Evolutionary conservation across 1,284 basidiomycete species (phyloP).

Genomic region (Xerocomus nothofagi): DNA sequence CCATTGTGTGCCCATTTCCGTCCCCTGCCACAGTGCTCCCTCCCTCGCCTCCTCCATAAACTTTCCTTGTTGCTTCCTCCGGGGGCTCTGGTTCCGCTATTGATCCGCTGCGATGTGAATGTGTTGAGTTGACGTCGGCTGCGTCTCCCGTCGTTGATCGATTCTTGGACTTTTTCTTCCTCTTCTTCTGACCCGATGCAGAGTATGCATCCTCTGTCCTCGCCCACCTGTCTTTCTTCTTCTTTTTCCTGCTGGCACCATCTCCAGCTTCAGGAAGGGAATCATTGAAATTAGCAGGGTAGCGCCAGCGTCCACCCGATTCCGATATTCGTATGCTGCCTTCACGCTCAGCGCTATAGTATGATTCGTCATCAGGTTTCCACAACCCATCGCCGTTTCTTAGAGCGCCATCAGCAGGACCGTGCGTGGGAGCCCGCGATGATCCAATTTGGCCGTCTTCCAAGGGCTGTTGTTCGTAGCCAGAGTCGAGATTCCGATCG

Average conservation of each 20-base stretch:
- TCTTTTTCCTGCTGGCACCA: conserved; percentile 57
- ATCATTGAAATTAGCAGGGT: conserved; percentile 80
- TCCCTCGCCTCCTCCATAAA: conserved; percentile 47
- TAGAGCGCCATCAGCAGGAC: conserved; percentile 24
- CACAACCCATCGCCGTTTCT: conserved; percentile 55
- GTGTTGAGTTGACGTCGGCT: conserved; percentile 45
- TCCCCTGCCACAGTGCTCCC: conserved; percentile 15
- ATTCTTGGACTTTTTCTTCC: conserved; percentile 57
- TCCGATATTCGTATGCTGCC: conserved; percentile 35
- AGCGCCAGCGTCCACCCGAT: conserved; percentile 65
- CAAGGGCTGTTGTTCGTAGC: conserved; percentile 68
- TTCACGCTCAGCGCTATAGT: conserved; percentile 54
- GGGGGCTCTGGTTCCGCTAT: conserved; percentile 52
- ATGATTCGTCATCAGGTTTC: conserved; percentile 70
- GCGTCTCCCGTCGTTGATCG: conserved; percentile 44
- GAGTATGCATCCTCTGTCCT: conserved; percentile 79
- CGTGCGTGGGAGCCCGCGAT: conserved; percentile 10
- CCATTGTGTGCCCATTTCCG: conserved; percentile 18
- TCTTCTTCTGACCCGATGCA: conserved; percentile 48
- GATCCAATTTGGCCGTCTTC: conserved; percentile 71
- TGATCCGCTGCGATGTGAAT: conserved; percentile 41
- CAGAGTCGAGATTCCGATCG: conserved; percentile 74
- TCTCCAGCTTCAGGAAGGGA: conserved; percentile 43
- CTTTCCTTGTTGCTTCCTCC: conserved; percentile 68
- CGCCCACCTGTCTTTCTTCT: conserved; percentile 82